Evolutionary conservation across 371 early-diverging fungal species (phyloP).

Genomic region (Lichtheimia corymbifera): DNA sequence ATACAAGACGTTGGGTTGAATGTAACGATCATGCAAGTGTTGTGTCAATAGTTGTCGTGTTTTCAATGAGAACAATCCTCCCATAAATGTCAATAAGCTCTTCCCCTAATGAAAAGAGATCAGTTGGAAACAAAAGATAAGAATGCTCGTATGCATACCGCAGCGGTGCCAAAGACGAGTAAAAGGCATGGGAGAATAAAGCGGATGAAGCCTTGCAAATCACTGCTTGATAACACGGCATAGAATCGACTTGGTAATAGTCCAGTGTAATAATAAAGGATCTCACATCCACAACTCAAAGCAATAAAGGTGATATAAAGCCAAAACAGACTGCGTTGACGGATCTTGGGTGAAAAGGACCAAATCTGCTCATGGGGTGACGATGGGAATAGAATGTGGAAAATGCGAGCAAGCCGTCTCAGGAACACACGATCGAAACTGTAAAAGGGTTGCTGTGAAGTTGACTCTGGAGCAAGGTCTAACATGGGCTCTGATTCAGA

Average conservation of each 20-base stretch:
- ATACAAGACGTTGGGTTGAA: conserved; percentile 64
- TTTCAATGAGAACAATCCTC: conserved; percentile 60
- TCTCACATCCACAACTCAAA: conserved; percentile 53
- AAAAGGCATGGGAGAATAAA: conserved; percentile 53
- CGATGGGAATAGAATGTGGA: conserved; percentile 39
- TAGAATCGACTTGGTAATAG: conserved; percentile 74
- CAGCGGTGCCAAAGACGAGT: conserved; percentile 59
- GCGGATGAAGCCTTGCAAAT: conserved; percentile 55
- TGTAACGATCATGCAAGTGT: conserved; percentile 63
- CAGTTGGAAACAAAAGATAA: conserved; percentile 4
- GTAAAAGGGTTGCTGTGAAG: conserved; percentile 22
- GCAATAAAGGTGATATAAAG: conserved; percentile 49
- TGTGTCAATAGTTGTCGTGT: conserved; percentile 58
- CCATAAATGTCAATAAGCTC: conserved; percentile 56
- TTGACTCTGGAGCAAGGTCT: conserved; percentile 11
- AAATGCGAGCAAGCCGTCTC: conserved; percentile 42
- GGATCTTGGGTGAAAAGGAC: conserved; percentile 26
- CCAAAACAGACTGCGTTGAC: conserved; percentile 37
- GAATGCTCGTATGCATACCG: conserved; percentile 33
- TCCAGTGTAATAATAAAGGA: conserved; percentile 73
- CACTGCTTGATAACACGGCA: conserved; percentile 62
- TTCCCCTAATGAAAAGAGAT: conserved; percentile 32
- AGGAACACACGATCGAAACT: conserved; percentile 54
- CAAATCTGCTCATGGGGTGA: conserved; percentile 15
- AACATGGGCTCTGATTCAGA: conserved; percentile 11